Base-by-base conservation (phyloP, 1,284 basidiomycete genomes). In the Exobasidium cylindrosporum region DNA sequence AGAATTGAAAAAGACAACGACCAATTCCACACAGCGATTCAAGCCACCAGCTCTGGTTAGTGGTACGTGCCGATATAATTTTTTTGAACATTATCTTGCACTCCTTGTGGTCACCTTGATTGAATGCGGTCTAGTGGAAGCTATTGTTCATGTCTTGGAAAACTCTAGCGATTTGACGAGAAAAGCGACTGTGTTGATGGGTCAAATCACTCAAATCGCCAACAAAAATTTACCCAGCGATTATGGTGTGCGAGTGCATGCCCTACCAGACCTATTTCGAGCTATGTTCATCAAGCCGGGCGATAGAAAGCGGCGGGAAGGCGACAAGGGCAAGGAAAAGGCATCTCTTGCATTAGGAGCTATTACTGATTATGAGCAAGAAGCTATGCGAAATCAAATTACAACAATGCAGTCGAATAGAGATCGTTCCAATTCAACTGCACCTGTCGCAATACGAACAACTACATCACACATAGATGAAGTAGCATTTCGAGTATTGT, bases 71-170 rank as follows among this genome's bases (percentile, higher is more conserved):
- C 24, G 24, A 43, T 57, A 13, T 11, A 49, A 58, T 70, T 81
- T 97, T 4, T 89, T 92, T 1, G 93, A 97, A 75, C 95, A 98
- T 75, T 99, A 92, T 77, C 86, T 95, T 49, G 89, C 90, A 0
- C 83, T 99, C n/a, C 83, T 98, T 1, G 84, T 97, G 6, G 84
- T 91, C 13, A 86, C 97, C 3, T 88, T 97, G 63, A 87, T 89
- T 14, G 89, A 94, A 69, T 88, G 90, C 1, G 95, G 94, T 7
- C 82, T 98, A 0, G 58, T 76, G 28, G 72, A 73, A 30, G 76
- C 75, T 1, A 62, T 79, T 0, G 72, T 78, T 23, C 64, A 67
- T 29, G 66, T 76, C 13, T 66, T 79, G 46, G 64, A 77, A 53
- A 65, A 70, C 24, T 35, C 65, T 3, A 57, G 62, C 0, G 54